Evolutionary conservation across 2,329 filamentous ascomycete species (phyloP).

Genomic region (Meredithiella fracta): DNA sequence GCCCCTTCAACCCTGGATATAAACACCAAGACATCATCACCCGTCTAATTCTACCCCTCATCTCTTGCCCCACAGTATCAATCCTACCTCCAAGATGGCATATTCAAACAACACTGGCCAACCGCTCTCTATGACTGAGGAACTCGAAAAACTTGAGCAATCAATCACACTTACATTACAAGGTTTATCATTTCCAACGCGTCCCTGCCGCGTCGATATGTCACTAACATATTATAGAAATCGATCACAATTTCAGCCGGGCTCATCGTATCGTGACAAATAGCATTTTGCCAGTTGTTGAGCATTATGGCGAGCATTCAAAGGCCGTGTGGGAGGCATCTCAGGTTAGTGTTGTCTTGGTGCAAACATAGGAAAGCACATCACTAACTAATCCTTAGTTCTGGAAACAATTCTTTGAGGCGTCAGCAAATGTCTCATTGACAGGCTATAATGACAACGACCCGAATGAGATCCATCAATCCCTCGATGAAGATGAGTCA

Average conservation of each 20-base stretch:
- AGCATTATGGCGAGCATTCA: slow-evolving; percentile 89
- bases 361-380: not conserved
- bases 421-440: slow-evolving; percentile 89
- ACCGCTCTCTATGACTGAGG: slow-evolving; percentile 70
- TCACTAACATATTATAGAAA: slow-evolving; percentile 42
- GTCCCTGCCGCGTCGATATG: not conserved
- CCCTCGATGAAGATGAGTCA: slow-evolving; percentile 32
- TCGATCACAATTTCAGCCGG: slow-evolving; percentile 95
- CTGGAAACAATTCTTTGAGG: slow-evolving; percentile 99
- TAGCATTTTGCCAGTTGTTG: slow-evolving; percentile 81
- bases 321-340: slow-evolving; percentile 92
- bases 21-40: not conserved
- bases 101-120: slow-evolving; percentile 32
- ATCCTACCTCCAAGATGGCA: slow-evolving; percentile 27
- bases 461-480: slow-evolving; percentile 36
- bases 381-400: slow-evolving; percentile 39
- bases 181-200: slow-evolving; percentile 33
- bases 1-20: not conserved
- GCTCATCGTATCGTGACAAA: slow-evolving; percentile 91
- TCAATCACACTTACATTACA: slow-evolving; percentile 92
- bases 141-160: slow-evolving; percentile 89
- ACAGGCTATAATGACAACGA: slow-evolving; percentile 83
- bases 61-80: not conserved
- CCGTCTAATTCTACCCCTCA: not conserved
- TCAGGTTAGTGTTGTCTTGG: slow-evolving; percentile 40